A percentile compares a stretch with the other conserved stretches of the same genome.
Evolutionary conservation across 306 rosid species (phyloP).

Genomic region (Glycine latifolia): DNA sequence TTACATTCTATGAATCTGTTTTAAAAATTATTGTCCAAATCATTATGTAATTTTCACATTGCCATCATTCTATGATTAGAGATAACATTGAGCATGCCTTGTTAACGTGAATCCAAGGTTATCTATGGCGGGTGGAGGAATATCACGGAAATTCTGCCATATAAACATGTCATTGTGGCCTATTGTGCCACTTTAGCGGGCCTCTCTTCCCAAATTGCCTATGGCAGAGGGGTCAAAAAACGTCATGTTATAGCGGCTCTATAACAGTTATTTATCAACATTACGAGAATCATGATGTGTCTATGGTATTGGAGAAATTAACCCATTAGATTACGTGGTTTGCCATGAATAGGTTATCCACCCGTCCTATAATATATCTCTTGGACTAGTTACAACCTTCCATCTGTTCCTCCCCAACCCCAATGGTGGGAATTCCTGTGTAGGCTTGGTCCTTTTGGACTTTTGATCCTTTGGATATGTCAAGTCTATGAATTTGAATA

Average conservation of each 20-base stretch:
- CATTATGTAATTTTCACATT: slow-evolving; percentile 23
- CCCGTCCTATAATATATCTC: background rate
- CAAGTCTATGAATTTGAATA: background rate
- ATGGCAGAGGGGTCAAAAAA: too few relatives aligned
- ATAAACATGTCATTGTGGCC: too few relatives aligned
- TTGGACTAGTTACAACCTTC: background rate
- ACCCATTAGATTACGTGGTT: background rate
- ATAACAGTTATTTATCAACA: too few relatives aligned
- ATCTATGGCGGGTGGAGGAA: too few relatives aligned
- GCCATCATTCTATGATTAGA: background rate
- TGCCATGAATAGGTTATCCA: background rate
- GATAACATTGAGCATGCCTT: background rate
- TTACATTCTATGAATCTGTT: background rate
- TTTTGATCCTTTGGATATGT: background rate
- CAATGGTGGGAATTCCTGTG: background rate
- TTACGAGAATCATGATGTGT: background rate
- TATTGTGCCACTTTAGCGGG: too few relatives aligned
- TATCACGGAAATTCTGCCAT: too few relatives aligned
- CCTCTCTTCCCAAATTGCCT: too few relatives aligned
- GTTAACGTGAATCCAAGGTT: slow-evolving; percentile 1
- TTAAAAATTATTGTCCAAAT: slow-evolving; percentile 3
- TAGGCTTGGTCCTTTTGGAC: background rate
- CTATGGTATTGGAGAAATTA: background rate
- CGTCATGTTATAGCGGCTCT: too few relatives aligned
- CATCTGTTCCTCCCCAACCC: background rate